These are phyloP conservation scores for Oenanthe javanica DNA, from an alignment of 140 eudicot genomes.

Conservation along the genomic window DNA sequence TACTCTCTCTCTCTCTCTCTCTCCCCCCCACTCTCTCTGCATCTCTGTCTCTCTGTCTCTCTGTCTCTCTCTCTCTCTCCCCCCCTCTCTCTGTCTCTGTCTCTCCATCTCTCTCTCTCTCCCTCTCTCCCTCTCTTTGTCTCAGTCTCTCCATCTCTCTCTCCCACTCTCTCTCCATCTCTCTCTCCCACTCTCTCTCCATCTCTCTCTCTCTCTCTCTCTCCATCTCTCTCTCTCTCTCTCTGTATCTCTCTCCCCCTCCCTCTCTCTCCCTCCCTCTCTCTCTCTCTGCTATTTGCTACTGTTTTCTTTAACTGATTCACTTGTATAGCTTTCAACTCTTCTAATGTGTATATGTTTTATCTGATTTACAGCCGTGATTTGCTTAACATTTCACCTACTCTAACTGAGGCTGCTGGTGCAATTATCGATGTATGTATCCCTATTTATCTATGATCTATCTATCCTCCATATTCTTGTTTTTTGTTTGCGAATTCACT, in stretches of 20 bases:
- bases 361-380: constrained; percentile 23
- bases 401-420: constrained; percentile 82
- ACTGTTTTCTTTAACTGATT: no score
- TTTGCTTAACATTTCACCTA: constrained; percentile 66
- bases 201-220: not conserved
- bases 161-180: not conserved
- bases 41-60: not conserved
- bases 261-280: not conserved
- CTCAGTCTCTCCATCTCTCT: not conserved
- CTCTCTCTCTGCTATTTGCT: not conserved
- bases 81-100: not conserved
- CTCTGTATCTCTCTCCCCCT: no score
- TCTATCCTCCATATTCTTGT: not conserved
- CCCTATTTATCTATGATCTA: no score
- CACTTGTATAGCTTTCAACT: no score
- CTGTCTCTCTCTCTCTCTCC: not conserved
- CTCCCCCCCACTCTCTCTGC: no score
- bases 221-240: not conserved
- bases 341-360: not conserved
- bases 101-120: not conserved
- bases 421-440: constrained; percentile 70
- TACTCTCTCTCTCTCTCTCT: constrained; percentile 1
- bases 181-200: not conserved
- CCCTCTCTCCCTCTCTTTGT: no score
- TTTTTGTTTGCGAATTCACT: not conserved